Evolutionary conservation across 1,139 yeast species (phyloP), one percentile per base, ranked within the genome.

Genomic region (Candida labiduridarum): DNA sequence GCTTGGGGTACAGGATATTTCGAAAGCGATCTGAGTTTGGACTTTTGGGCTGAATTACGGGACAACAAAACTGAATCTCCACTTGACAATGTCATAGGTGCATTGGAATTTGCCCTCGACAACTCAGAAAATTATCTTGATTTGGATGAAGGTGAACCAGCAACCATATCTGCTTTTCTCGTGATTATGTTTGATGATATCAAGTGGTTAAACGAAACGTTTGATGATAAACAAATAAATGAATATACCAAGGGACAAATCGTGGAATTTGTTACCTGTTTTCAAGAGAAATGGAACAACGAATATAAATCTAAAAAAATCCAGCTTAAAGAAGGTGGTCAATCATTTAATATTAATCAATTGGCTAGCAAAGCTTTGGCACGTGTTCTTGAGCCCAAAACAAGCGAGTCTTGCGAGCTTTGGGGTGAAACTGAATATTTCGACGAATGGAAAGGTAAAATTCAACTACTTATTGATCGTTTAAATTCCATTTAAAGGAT

Each of bases 1-100:
- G 55, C 60, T 14, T 57, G 58, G 55, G 62, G 60, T 6, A 33
- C 49, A 14, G 45, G 56, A 8, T 45, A 57, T 18, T 57, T 58
- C 29, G 62, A 59, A 12, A 59, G 54, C 38, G 62, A 58, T 41
- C 14, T 41, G 16, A 54, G 56, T 2, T 52, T 56, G 25, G 62
- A 58, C 34, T 35, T 44, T 12, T 47, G 57, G 36, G 55, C 49
- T 2, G 39, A 41, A 25, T 16, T 31, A 11, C 31, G 30, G 19
- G 15, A 34, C 46, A 9, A 25, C 18, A 1, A 29, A 40, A 12
- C 25, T 41, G 19, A 49, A 41, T 16, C 49, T 49, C 29, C 57
- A 19, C 36, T 41, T 56, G 8, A 51, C 47, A 11, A 42, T 45
- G 27, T 44, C 11, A 15, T 51, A 10, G 39, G 48, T 15, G 34